Evolutionary conservation across 371 early-diverging fungal species (phyloP).

Genomic region (Vairimorpha ceranae): DNA sequence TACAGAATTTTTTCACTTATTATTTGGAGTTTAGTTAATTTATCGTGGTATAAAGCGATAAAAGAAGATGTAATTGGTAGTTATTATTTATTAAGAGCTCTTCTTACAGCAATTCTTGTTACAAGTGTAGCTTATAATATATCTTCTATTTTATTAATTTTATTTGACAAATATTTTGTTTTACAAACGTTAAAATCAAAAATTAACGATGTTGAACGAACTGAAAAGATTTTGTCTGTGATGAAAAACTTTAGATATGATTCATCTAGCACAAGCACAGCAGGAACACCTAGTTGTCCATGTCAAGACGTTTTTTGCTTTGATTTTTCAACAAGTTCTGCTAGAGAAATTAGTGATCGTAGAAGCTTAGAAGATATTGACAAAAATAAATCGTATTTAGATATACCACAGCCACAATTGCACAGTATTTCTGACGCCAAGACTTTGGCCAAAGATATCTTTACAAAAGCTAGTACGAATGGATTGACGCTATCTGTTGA

Average conservation of each 20-base stretch:
- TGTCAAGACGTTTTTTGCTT: slow-evolving; percentile 40
- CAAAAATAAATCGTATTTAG: neutral
- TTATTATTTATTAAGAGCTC: slow-evolving; percentile 5
- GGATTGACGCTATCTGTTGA: slow-evolving; percentile 48
- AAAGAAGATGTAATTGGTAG: slow-evolving; percentile 16
- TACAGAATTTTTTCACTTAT: slow-evolving; percentile 20
- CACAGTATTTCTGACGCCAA: slow-evolving; percentile 52
- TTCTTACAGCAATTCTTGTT: slow-evolving; percentile 47
- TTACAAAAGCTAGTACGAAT: slow-evolving; percentile 47
- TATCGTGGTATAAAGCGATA: slow-evolving; percentile 44
- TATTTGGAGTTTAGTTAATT: slow-evolving; percentile 46
- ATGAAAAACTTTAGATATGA: slow-evolving; percentile 60
- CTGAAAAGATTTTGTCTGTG: slow-evolving; percentile 54
- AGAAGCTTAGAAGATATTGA: slow-evolving; percentile 27
- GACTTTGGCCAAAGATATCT: slow-evolving; percentile 59
- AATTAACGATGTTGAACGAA: slow-evolving; percentile 54
- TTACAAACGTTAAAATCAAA: slow-evolving; percentile 51
- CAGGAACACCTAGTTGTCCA: neutral
- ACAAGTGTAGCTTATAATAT: slow-evolving; percentile 44
- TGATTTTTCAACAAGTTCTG: neutral
- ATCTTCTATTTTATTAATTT: slow-evolving; percentile 32
- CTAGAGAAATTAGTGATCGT: neutral
- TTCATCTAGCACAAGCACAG: slow-evolving; percentile 4
- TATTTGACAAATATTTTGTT: slow-evolving; percentile 57
- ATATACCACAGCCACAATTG: slow-evolving; percentile 51